phyloP scores from a whole-genome alignment of 306 rosid genomes.

The Ceratonia siliqua region DNA sequence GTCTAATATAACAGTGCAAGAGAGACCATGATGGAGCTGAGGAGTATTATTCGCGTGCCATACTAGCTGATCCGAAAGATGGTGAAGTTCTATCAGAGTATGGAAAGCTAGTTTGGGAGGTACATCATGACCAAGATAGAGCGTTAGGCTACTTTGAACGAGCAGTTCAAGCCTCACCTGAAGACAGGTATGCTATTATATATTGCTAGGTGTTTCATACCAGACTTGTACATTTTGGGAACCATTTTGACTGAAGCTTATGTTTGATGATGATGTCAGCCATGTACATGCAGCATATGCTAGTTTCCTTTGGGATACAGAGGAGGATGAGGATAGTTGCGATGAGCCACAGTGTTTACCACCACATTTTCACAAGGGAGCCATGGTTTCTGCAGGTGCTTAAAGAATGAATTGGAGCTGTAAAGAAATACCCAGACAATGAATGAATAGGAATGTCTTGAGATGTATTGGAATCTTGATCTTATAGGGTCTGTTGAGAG shows the following conservation, averaged over 20 bases:
- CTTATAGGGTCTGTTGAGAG: background rate
- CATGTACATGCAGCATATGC: slow-evolving; percentile 90
- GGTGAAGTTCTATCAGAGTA: slow-evolving; percentile 77
- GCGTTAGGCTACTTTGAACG: slow-evolving; percentile 72
- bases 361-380: slow-evolving; percentile 31
- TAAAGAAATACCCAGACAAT: background rate
- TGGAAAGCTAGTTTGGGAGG: slow-evolving; percentile 80
- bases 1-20: slow-evolving; percentile 48
- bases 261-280: slow-evolving; percentile 51
- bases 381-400: slow-evolving; percentile 58
- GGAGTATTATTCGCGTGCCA: slow-evolving; percentile 78
- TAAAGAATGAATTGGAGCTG: slow-evolving; percentile 14
- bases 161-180: slow-evolving; percentile 79
- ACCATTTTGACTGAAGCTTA: slow-evolving; percentile 1
- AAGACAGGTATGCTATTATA: slow-evolving; percentile 54
- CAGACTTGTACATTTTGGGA: background rate
- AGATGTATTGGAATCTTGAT: slow-evolving; percentile 4
- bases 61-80: slow-evolving; percentile 70
- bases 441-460: background rate
- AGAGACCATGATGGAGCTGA: slow-evolving; percentile 59
- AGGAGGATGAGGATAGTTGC: slow-evolving; percentile 49
- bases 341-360: slow-evolving; percentile 26
- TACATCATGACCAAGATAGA: slow-evolving; percentile 63
- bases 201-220: background rate
- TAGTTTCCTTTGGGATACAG: slow-evolving; percentile 80